Base-by-base conservation (phyloP, 1,284 basidiomycete species). In the Pseudozyma hubeiensis region DNA sequence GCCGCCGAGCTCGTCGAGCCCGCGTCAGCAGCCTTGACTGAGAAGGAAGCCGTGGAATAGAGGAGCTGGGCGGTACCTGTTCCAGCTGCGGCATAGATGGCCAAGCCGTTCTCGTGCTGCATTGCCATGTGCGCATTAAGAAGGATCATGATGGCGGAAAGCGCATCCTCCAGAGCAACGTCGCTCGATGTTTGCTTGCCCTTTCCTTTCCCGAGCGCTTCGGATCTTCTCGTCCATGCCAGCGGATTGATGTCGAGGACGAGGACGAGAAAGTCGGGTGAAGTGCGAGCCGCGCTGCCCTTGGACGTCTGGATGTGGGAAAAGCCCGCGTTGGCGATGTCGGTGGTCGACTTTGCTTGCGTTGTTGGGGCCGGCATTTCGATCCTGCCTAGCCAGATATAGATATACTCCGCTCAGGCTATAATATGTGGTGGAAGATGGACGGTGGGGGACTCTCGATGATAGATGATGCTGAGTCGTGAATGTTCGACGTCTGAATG, bases 81-180 rank as follows among this genome's bases (percentile, higher is more conserved):
- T 35, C 75, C 77, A 0, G 93, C 88, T 7, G 93, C 94, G 7
- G 90, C 95, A 83, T 94, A 97, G 46, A 98, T 91, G 5, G 94
- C 92, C 16, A 98, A 87, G 7, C 92, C 90, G 84, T 98, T 99
- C 79, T 95, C 93, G 86, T 95, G 92, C 71, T 91, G 90, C 76
- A 91, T 89, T 0, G 94, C 94, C 63, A 96, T 89, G 85, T 98
- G 94, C 1, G 94, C 90, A 80, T 99, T 98, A 76, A 96, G 87
- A 79, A 97, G 97, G 24, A 93, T 91, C 64, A 97, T 89, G 13
- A 97, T 87, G 13, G 80, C 78, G 17, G 81, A 74, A n/a, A 86
- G 68, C 1, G 83, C 82, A 17, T 75, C 54, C 19, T 84, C 70
- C 19, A 84, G 46, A 9, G 64, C 62, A 3, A 71, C 47, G 44